phyloP scores from a whole-genome alignment of 768 basidiomycete species.

The Naganishia vaughanmartiniae region DNA sequence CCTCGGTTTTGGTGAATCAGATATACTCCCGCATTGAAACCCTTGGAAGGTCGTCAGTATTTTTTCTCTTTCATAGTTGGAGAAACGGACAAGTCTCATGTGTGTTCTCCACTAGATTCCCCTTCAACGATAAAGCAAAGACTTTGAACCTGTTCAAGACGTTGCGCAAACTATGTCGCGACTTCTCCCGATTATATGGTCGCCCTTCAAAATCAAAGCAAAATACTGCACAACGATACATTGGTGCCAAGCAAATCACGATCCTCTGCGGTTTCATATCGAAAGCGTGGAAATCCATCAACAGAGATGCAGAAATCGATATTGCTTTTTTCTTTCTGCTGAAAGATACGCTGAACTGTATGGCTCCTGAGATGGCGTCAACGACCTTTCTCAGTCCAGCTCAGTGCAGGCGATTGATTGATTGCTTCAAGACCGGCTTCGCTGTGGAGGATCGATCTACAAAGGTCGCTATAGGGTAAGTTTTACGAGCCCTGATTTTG shows the following conservation, averaged over 20 bases:
- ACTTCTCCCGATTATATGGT: background rate
- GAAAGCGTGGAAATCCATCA: background rate
- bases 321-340: slow-evolving; percentile 4
- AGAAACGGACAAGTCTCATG: background rate
- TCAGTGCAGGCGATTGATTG: slow-evolving; percentile 3
- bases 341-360: background rate
- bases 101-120: background rate
- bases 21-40: slow-evolving; percentile 5
- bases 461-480: slow-evolving; percentile 8
- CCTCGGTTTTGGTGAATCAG: background rate
- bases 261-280: background rate
- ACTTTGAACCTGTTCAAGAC: slow-evolving; percentile 4
- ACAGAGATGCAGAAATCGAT: slow-evolving; percentile 5
- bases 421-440: slow-evolving; percentile 14
- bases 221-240: background rate
- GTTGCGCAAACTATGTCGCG: background rate
- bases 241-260: slow-evolving; percentile 8
- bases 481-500: background rate
- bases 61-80: background rate
- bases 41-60: slow-evolving; percentile 8
- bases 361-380: background rate
- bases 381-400: slow-evolving; percentile 2
- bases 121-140: background rate
- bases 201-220: background rate
- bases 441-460: background rate